Conservation (phyloP, 176 grass and related monocot genomes). For the Oryza australiensis region DNA sequence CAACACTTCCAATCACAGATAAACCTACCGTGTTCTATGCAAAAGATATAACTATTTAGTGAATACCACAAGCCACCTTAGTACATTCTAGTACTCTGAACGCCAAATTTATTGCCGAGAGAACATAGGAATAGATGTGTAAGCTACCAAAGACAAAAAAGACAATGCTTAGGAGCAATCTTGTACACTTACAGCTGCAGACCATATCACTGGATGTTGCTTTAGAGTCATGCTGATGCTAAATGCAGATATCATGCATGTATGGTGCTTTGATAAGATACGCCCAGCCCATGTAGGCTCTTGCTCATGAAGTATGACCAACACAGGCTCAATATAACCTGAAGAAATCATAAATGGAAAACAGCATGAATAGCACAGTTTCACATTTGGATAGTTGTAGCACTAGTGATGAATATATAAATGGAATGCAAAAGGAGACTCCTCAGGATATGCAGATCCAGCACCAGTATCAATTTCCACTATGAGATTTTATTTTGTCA, state of each 20-base stretch:
- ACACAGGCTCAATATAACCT: slow-evolving; percentile 98
- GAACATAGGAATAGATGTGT: background rate
- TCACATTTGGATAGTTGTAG: background rate
- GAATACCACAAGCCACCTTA: background rate
- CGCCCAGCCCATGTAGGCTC: slow-evolving; percentile 94
- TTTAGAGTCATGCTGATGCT: slow-evolving; percentile 92
- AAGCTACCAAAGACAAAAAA: slow-evolving; percentile 34
- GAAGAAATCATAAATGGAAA: slow-evolving; percentile 31
- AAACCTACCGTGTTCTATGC: background rate
- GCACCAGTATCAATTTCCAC: slow-evolving; percentile 6
- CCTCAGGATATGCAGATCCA: background rate
- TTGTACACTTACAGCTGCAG: slow-evolving; percentile 74
- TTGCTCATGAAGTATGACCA: slow-evolving; percentile 93
- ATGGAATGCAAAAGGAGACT: slow-evolving; percentile 8
- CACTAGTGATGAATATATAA: slow-evolving; percentile 18
- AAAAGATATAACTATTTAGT: slow-evolving; percentile 15
- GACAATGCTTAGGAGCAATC: slow-evolving; percentile 27
- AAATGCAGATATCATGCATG: slow-evolving; percentile 90
- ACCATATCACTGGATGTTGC: slow-evolving; percentile 97
- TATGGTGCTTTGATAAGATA: slow-evolving; percentile 89
- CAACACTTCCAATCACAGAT: background rate
- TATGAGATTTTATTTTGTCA: background rate
- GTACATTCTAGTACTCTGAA: background rate
- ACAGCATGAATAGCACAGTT: slow-evolving; percentile 11
- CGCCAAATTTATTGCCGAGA: slow-evolving; percentile 1